phyloP scores from a whole-genome alignment of 75 land plant genomes.

The Isoetes taiwanensis region DNA sequence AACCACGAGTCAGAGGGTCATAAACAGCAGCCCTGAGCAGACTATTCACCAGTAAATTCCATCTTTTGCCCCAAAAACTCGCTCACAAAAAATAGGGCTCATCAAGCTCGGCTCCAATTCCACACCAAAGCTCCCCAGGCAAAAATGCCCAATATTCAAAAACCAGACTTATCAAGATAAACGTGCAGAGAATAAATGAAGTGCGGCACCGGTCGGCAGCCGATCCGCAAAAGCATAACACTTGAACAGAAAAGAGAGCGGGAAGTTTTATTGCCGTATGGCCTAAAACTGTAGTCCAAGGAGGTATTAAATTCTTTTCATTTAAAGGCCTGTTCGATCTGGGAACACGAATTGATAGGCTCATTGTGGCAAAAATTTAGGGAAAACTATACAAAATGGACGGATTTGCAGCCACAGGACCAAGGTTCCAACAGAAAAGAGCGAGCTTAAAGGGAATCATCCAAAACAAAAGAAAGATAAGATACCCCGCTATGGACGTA shows the following conservation, averaged over 20 bases:
- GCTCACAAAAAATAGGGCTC: conserved; percentile 18
- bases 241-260: conserved; percentile 5
- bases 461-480: conserved; percentile 44
- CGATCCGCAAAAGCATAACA: not conserved
- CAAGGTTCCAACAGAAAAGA: conserved; percentile 46
- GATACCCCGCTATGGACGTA: conserved; percentile 25
- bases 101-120: conserved; percentile 41
- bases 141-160: conserved; percentile 20
- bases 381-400: conserved; percentile 8
- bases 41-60: conserved; percentile 50
- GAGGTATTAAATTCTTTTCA: too few species aligned
- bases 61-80: conserved; percentile 63
- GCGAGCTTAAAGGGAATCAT: conserved; percentile 51
- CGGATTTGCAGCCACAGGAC: conserved; percentile 34
- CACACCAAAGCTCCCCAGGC: conserved; percentile 18
- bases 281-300: too few species aligned
- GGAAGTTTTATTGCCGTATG: too few species aligned
- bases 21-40: conserved; percentile 51
- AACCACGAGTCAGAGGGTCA: conserved; percentile 28
- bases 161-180: conserved; percentile 30
- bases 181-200: conserved; percentile 23
- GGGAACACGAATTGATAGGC: too few species aligned
- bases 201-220: conserved; percentile 10
- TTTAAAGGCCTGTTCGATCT: too few species aligned
- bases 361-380: conserved; percentile 12